These are phyloP conservation scores for Mucor circinelloides DNA, from an alignment of 371 early-diverging fungal genomes.

Conservation along the genomic window DNA sequence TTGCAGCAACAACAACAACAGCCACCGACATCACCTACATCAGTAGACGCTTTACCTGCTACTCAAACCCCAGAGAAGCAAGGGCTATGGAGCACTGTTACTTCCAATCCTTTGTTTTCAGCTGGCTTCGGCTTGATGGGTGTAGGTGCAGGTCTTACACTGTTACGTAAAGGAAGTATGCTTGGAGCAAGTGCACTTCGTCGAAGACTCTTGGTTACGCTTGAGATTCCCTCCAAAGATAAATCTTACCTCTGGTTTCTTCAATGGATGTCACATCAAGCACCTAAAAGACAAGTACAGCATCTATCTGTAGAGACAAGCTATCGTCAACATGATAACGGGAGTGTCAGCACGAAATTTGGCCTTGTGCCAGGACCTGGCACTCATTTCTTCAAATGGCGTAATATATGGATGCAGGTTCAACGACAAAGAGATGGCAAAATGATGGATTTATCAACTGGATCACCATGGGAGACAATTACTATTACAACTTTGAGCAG, in stretches of 20 bases:
- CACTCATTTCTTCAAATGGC: slow-evolving; percentile 84
- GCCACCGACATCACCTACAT: background rate
- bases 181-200: slow-evolving; percentile 70
- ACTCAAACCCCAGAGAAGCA: background rate
- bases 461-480: slow-evolving; percentile 94
- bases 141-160: slow-evolving; percentile 82
- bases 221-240: slow-evolving; percentile 95
- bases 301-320: slow-evolving; percentile 89
- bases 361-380: slow-evolving; percentile 93
- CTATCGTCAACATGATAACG: slow-evolving; percentile 90
- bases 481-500: slow-evolving; percentile 88
- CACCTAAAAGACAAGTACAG: slow-evolving; percentile 61
- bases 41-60: background rate
- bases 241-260: slow-evolving; percentile 93
- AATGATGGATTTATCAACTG: slow-evolving; percentile 89
- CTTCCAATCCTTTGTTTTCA: slow-evolving; percentile 88
- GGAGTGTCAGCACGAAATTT: slow-evolving; percentile 83
- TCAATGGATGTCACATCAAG: slow-evolving; percentile 83
- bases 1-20: background rate
- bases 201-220: slow-evolving; percentile 82
- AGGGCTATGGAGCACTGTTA: slow-evolving; percentile 34
- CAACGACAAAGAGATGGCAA: slow-evolving; percentile 82
- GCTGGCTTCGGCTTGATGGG: slow-evolving; percentile 95
- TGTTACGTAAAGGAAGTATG: slow-evolving; percentile 73
- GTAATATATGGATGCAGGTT: slow-evolving; percentile 87